Evolutionary conservation across 306 rosid genomes (phyloP).

Genomic region (Quillaja saponaria): DNA sequence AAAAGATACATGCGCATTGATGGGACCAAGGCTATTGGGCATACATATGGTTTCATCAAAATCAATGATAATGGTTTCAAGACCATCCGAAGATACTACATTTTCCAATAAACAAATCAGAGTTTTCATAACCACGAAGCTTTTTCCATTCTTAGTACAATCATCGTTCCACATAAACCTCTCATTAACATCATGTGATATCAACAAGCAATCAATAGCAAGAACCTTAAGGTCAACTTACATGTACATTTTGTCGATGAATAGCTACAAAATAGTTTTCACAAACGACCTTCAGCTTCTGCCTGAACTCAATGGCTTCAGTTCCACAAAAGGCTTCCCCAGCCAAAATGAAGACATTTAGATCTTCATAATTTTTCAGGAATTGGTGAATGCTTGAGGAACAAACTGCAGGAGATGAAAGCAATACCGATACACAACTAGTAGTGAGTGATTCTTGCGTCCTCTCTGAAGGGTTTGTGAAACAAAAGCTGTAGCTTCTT

Average conservation of each 20-base stretch:
- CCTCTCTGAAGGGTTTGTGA: conserved; percentile 93
- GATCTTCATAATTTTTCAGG: conserved; percentile 94
- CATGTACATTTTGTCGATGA: conserved; percentile 91
- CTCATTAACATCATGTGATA: conserved; percentile 17
- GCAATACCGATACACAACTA: conserved; percentile 89
- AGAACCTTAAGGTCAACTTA: conserved; percentile 54
- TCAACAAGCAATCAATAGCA: conserved; percentile 21
- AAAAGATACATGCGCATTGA: background rate
- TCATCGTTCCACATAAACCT: too few relatives aligned
- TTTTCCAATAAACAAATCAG: too few relatives aligned
- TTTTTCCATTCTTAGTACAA: too few relatives aligned
- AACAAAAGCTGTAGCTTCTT: conserved; percentile 81
- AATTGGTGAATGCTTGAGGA: conserved; percentile 93
- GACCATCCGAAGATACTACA: background rate
- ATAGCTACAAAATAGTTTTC: conserved; percentile 87
- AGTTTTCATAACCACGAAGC: too few relatives aligned
- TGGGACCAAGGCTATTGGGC: background rate
- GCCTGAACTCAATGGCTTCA: conserved; percentile 97
- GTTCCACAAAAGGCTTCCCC: conserved; percentile 98
- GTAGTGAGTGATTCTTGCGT: conserved; percentile 86
- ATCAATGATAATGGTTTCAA: background rate
- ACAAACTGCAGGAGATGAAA: conserved; percentile 81
- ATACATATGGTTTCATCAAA: background rate
- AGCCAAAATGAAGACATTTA: conserved; percentile 78
- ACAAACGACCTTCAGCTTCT: conserved; percentile 88